These are phyloP conservation scores for Capsicum rhomboideum DNA, from an alignment of 257 asterid genomes.

Conservation along the genomic window DNA sequence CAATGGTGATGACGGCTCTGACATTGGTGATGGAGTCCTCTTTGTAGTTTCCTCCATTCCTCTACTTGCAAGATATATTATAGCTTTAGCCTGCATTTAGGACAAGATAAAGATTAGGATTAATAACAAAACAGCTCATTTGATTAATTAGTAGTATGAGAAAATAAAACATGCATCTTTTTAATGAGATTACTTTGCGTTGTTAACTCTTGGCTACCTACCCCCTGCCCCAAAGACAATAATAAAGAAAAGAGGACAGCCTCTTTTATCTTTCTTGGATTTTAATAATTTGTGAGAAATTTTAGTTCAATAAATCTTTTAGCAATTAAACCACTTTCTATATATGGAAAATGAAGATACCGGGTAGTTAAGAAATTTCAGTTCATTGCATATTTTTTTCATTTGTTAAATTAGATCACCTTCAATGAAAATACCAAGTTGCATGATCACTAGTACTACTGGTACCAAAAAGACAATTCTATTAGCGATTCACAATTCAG, in stretches of 20 bases:
- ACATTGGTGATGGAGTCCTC: not conserved
- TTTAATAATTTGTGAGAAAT: not conserved
- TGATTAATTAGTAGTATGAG: not conserved
- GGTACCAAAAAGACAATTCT: too few species aligned
- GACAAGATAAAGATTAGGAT: not conserved
- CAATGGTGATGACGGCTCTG: not conserved
- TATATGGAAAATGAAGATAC: not conserved
- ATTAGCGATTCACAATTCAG: too few species aligned
- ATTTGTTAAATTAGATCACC: too few species aligned
- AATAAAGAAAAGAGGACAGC: not conserved
- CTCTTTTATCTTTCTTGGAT: not conserved
- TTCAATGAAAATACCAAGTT: too few species aligned
- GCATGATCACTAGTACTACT: too few species aligned
- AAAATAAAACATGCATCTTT: not conserved
- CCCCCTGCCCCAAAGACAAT: not conserved
- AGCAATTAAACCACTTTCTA: not conserved
- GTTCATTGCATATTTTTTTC: too few species aligned
- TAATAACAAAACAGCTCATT: not conserved
- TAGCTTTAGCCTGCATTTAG: constrained; percentile 2
- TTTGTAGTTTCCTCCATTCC: constrained; percentile 1
- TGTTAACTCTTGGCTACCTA: not conserved
- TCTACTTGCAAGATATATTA: constrained; percentile 15
- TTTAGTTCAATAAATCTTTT: not conserved
- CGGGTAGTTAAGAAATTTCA: not conserved
- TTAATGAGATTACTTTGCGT: not conserved